A percentile compares a stretch with the other conserved stretches of the same genome.
These are phyloP conservation scores for Camelina laxa DNA, from an alignment of 345 rosid genomes.

Conservation along the genomic window DNA sequence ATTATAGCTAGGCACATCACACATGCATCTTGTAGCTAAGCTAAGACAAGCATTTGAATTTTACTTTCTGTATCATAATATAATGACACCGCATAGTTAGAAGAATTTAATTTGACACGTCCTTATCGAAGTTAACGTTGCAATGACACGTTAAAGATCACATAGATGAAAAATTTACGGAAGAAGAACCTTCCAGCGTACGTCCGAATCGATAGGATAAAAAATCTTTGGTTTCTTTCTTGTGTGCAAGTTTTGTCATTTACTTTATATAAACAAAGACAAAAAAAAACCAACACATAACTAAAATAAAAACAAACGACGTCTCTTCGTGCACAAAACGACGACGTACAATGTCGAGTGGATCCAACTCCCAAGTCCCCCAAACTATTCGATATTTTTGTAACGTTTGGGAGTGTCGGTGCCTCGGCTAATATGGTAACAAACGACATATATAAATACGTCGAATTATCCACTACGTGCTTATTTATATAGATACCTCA, in stretches of 20 bases:
- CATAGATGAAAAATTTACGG: background rate
- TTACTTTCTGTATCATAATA: background rate
- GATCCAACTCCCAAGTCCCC: slow-evolving; percentile 20
- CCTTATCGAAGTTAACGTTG: slow-evolving; percentile 40
- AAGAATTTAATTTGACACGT: slow-evolving; percentile 27
- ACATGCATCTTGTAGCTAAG: background rate
- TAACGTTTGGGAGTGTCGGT: slow-evolving; percentile 39
- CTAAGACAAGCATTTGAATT: no score
- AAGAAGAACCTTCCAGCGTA: slow-evolving; percentile 11
- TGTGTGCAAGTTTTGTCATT: slow-evolving; percentile 21
- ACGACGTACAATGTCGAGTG: slow-evolving; percentile 13
- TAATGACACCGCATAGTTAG: slow-evolving; percentile 11
- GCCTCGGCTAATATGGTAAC: slow-evolving; percentile 34
- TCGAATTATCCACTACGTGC: background rate
- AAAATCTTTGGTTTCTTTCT: slow-evolving; percentile 20
- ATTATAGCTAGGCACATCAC: background rate
- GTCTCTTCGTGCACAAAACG: slow-evolving; percentile 30
- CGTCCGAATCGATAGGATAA: background rate
- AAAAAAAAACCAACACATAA: slow-evolving; percentile 19
- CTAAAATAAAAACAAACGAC: slow-evolving; percentile 19
- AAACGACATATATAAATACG: slow-evolving; percentile 12
- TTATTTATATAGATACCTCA: slow-evolving; percentile 6
- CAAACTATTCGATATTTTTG: slow-evolving; percentile 31
- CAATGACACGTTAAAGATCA: slow-evolving; percentile 20
- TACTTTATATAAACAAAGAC: slow-evolving; percentile 28